These are phyloP conservation scores for Desmodesmus armatus DNA, from an alignment of 139 green algal species.

Conservation along the genomic window DNA sequence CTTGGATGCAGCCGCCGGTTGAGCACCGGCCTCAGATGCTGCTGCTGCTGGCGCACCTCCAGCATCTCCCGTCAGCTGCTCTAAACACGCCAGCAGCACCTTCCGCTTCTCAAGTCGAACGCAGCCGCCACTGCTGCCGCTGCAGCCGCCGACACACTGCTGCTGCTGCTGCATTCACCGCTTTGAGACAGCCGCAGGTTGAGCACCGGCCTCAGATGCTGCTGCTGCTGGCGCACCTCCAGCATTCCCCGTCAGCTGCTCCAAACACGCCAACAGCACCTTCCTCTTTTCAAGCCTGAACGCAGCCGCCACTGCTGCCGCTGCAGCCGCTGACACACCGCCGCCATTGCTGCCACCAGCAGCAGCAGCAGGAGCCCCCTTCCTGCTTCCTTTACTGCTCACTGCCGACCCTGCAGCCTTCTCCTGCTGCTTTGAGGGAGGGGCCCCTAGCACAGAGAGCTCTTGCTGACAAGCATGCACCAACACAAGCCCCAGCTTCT, in stretches of 20 bases:
- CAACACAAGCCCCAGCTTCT: slow-evolving; percentile 48
- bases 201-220: no score
- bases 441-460: slow-evolving; percentile 43
- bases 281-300: slow-evolving; percentile 25
- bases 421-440: slow-evolving; percentile 13
- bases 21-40: no score
- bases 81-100: slow-evolving; percentile 53
- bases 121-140: no score
- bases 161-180: no score
- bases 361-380: no score
- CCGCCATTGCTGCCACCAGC: neutral
- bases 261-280: neutral
- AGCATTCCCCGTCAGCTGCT: slow-evolving; percentile 3
- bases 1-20: no score
- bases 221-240: slow-evolving; percentile 13
- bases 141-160: no score
- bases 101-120: slow-evolving; percentile 62
- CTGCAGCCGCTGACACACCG: neutral
- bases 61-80: slow-evolving; percentile 12
- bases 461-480: slow-evolving; percentile 52
- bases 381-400: neutral
- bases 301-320: slow-evolving; percentile 35
- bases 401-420: no score
- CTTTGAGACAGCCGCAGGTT: no score
- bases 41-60: slow-evolving; percentile 13